Percentiles rank a stretch among this genome's conserved stretches.
Conservation (phyloP, 73 alveolate genomes). For the Tetrahymena thermophila region DNA sequence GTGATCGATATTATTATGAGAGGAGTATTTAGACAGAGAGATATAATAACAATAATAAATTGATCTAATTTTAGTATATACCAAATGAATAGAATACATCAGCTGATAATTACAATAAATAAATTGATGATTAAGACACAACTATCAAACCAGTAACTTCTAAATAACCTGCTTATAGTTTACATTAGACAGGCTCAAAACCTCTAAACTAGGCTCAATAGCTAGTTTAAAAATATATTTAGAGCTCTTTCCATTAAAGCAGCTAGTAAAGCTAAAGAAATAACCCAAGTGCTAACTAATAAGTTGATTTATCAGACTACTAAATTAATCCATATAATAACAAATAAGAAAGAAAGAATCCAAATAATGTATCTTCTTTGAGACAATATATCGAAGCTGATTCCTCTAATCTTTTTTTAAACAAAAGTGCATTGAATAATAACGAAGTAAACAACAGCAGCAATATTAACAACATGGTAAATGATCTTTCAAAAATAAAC, state of each 20-base stretch:
- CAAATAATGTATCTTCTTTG: neutral
- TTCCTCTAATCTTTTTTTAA: neutral
- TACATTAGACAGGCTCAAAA: neutral
- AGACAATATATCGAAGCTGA: neutral
- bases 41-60: neutral
- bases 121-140: neutral
- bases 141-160: neutral
- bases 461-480: neutral
- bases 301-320: neutral
- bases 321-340: neutral
- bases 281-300: neutral
- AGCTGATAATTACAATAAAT: neutral
- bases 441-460: neutral
- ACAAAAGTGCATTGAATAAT: neutral
- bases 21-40: neutral
- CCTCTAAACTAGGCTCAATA: neutral
- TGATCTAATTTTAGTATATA: too few relatives aligned
- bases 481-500: neutral
- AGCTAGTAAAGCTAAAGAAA: neutral
- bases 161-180: neutral
- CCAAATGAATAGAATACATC: neutral
- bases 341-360: neutral
- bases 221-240: neutral
- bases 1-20: neutral
- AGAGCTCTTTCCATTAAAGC: neutral